Evolutionary conservation across 78 protist genomes (phyloP), one percentile per base, ranked within the genome.

Genomic region (Capsaspora owczarzaki): DNA sequence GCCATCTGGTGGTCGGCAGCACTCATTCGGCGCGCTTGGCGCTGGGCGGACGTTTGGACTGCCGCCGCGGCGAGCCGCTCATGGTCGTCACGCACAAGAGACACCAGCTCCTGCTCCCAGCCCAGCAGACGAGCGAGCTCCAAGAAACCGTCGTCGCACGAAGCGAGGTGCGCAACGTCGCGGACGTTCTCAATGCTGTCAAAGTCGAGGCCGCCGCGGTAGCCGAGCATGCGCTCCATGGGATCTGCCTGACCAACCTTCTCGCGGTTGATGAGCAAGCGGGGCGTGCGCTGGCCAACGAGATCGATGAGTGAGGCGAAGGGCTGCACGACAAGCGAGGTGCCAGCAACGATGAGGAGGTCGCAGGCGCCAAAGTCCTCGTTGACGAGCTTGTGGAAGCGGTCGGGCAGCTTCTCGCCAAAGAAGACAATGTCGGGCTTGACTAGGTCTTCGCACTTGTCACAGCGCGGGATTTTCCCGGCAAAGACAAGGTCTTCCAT

Each of bases 211-310:
- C 76, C 76, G 6, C 22, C 6, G 5, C 31, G 63, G n/a, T 27
- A 5, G 6, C 33, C 20, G 63, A 23, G 63, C 63, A 23, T 6
- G 33, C n/a, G 6, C 63, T 53, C 14, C 6, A 53, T 23, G 27
- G 2, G 40, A 19, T 2, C 22, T 2, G 23, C 76, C 25, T 70
- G 35, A n/a, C 92, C 91, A 20, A 80, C 88, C 22, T 31, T 38
- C 29, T 92, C 94, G 19, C 87, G 42, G 79, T 93, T 93, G 82
- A 93, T 87, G 22, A 93, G 84, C 12, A 93, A 35, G n/a, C 90
- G 82, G 16, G 92, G 93, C 44, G 37, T 47, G 31, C 80, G 29
- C 20, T 61, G 16, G 25, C 16, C 38, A 20, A 85, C 84, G 29
- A 31, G 2, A 38, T 14, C 33, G 60, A 27, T 14, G 19, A 87